phyloP scores from a whole-genome alignment of 2,329 filamentous ascomycete genomes.

The Colletotrichum plurivorum region DNA sequence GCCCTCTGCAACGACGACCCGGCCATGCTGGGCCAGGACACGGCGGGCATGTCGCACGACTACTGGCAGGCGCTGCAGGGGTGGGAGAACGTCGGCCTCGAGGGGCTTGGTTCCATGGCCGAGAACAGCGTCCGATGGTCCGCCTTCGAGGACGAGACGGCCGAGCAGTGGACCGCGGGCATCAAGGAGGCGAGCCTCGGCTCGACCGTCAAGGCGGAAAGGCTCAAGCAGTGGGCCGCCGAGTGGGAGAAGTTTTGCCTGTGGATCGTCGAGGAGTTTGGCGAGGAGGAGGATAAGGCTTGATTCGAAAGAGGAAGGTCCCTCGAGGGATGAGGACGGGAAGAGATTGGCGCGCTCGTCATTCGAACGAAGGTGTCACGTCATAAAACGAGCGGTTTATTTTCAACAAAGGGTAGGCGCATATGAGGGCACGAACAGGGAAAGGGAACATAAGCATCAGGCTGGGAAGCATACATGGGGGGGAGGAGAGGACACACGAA shows the following conservation, averaged over 20 bases:
- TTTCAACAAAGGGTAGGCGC: background rate
- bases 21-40: constrained; percentile 82
- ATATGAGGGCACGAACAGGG: background rate
- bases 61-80: constrained; percentile 90
- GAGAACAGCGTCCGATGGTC: constrained; percentile 90
- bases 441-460: background rate
- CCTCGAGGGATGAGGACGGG: no score
- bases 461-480: constrained; percentile 5
- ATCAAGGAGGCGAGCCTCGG: constrained; percentile 80
- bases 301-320: background rate
- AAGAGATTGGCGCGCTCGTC: no score
- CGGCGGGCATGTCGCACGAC: constrained; percentile 84
- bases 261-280: constrained; percentile 83
- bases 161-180: constrained; percentile 76
- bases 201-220: constrained; percentile 74
- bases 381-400: background rate
- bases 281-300: constrained; percentile 66
- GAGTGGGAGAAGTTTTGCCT: constrained; percentile 88
- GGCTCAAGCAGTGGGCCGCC: constrained; percentile 79
- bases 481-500: background rate
- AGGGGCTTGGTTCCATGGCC: constrained; percentile 82
- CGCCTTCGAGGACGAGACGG: constrained; percentile 80
- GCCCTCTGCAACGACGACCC: constrained; percentile 87
- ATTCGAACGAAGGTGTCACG: background rate
- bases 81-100: constrained; percentile 85